Evolutionary conservation across 176 grass and related monocot species (phyloP), one percentile per base, ranked within the genome.

Genomic region (Elaeis guineensis): DNA sequence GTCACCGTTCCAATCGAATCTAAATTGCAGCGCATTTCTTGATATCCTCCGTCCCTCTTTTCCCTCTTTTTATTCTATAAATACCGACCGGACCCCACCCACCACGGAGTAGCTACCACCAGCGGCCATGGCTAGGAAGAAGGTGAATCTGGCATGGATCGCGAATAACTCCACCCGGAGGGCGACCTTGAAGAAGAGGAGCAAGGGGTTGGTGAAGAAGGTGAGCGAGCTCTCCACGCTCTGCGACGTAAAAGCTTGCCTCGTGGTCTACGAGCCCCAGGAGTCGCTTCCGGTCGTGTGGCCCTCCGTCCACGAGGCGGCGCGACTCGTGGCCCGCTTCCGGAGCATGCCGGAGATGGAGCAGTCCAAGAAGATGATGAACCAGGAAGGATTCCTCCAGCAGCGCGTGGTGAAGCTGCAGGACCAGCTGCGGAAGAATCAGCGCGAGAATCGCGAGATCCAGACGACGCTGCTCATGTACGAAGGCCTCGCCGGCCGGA

Each of bases 331-430:
- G 0, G 16, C 49, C 0, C 75, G 68, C 0, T 75, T 91, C 65
- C 55, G 16, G 68, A 26, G 61, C 17, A 59, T 77, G 76, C 72
- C 72, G 0, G 75, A 80, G 59, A 19, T 63, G 0, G 69, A 90
- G 21, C 75, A 61, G 17, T 57, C 55, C 63, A 72, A 67, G 51
- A 82, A 80, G 29, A 83, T 68, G 79, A 64, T 83, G 30, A 58
- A 86, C 56, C 73, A 61, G 8, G 82, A 71, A 51, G 68, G 19
- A 6, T 72, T 77, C 60, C 60, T 83, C 19, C 32, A 2, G 9
- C 48, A 80, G 60, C 72, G 79, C 54, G 16, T 71, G 0, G 49
- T 19, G 14, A 85, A 80, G 65, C 19, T 79, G 5, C 6, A 18
- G 49, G 72, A 82, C 59, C 72, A 86, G 26, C 50, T 83, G 11